These are phyloP conservation scores for Beauveria sp. DNA, from an alignment of 2,329 filamentous ascomycete species.

Conservation along the genomic window DNA sequence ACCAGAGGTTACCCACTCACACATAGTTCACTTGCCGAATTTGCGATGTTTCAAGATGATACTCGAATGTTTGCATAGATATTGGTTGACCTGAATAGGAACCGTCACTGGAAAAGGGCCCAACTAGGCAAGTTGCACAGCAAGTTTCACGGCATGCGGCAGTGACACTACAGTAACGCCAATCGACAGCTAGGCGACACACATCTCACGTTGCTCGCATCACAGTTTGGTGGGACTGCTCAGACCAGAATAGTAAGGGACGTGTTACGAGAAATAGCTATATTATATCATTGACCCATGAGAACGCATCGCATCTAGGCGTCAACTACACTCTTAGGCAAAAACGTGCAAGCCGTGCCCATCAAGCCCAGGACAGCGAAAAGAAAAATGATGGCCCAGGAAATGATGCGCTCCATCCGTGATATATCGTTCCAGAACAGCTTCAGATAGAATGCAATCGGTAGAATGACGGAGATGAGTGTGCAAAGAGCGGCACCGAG, in stretches of 20 bases:
- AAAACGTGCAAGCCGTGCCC: slow-evolving; percentile 80
- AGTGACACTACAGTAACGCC: neutral
- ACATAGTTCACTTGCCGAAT: slow-evolving; percentile 5
- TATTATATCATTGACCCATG: neutral
- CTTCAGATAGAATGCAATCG: slow-evolving; percentile 82
- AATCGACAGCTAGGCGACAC: neutral
- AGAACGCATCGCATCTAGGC: slow-evolving; percentile 16
- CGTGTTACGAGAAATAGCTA: neutral
- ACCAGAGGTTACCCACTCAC: slow-evolving; percentile 62
- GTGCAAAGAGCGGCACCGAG: slow-evolving; percentile 88
- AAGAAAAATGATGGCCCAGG: slow-evolving; percentile 61
- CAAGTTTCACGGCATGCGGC: too few relatives aligned
- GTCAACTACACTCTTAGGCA: slow-evolving; percentile 69
- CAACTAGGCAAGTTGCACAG: neutral
- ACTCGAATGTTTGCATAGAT: neutral
- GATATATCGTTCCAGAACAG: slow-evolving; percentile 71
- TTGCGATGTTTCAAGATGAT: neutral
- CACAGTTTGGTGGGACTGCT: neutral
- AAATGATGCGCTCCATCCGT: slow-evolving; percentile 52
- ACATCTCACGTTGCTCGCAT: neutral
- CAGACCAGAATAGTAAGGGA: neutral
- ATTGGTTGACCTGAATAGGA: neutral
- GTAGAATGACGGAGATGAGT: slow-evolving; percentile 86
- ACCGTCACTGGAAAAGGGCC: neutral
- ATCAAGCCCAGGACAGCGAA: slow-evolving; percentile 64